These are phyloP conservation scores for Carex kokanica DNA, from an alignment of 176 grass and related monocot genomes.

Conservation along the genomic window DNA sequence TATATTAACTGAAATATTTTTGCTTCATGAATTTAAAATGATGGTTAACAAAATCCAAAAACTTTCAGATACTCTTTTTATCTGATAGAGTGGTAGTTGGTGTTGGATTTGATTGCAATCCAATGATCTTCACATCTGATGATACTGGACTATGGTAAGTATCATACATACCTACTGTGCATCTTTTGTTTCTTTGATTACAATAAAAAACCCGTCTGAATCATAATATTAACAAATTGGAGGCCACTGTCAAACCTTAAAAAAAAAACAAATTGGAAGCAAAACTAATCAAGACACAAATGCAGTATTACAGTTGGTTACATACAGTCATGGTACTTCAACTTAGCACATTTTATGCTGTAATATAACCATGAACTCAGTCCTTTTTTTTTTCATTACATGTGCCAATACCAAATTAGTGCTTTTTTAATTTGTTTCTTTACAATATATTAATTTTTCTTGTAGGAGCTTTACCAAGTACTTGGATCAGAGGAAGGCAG, in stretches of 20 bases:
- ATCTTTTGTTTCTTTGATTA: too few relatives aligned
- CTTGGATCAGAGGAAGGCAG: constrained; percentile 73
- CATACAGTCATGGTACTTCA: not conserved
- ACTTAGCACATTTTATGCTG: not conserved
- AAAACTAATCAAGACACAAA: not conserved
- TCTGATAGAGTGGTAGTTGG: constrained; percentile 81
- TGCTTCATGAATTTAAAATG: constrained; percentile 31
- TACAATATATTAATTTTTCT: constrained; percentile 7
- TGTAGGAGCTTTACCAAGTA: constrained; percentile 82
- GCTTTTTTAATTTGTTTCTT: constrained; percentile 14
- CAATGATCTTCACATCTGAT: constrained; percentile 81
- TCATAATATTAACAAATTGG: too few relatives aligned
- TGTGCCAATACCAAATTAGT: not conserved
- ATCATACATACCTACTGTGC: not conserved
- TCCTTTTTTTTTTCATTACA: not conserved
- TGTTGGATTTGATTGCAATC: constrained; percentile 99
- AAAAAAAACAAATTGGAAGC: too few relatives aligned
- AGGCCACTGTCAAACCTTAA: too few relatives aligned
- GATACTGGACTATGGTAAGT: constrained; percentile 93
- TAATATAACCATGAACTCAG: not conserved
- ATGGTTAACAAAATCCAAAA: constrained; percentile 29
- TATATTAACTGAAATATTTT: constrained; percentile 38
- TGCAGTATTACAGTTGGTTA: not conserved
- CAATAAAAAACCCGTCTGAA: too few relatives aligned
- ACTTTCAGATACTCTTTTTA: constrained; percentile 83